Evolutionary conservation across 2,329 filamentous ascomycete species (phyloP).

Genomic region (Fusarium fujikuroi): DNA sequence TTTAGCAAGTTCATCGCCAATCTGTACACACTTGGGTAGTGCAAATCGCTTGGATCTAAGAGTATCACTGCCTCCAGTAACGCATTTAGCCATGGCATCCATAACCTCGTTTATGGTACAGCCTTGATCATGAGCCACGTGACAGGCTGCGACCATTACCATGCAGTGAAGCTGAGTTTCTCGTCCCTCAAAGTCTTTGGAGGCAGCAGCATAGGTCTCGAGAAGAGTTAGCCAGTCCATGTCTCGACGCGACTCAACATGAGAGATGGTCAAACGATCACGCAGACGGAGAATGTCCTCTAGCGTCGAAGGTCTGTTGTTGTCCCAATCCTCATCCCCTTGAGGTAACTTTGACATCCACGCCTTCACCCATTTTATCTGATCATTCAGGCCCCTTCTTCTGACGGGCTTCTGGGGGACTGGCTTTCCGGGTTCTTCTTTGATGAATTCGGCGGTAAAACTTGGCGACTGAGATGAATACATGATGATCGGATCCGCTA

Average conservation of each 20-base stretch:
- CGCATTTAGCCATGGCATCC: slow-evolving; percentile 40
- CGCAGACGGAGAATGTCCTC: slow-evolving; percentile 36
- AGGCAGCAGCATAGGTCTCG: slow-evolving; percentile 38
- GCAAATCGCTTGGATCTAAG: slow-evolving; percentile 43
- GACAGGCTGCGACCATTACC: slow-evolving; percentile 43
- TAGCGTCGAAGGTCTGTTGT: slow-evolving; percentile 39
- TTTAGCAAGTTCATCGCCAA: slow-evolving; percentile 41
- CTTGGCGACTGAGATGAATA: slow-evolving; percentile 29
- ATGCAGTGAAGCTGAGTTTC: slow-evolving; percentile 42
- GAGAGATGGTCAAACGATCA: slow-evolving; percentile 35
- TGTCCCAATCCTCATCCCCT: slow-evolving; percentile 44
- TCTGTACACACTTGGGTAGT: slow-evolving; percentile 43
- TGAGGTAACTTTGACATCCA: slow-evolving; percentile 44
- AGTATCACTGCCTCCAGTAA: slow-evolving; percentile 41
- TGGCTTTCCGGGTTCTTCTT: slow-evolving; percentile 41
- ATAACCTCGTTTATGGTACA: slow-evolving; percentile 36
- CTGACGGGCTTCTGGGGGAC: slow-evolving; percentile 40
- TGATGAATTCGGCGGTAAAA: slow-evolving; percentile 41
- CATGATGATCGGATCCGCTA: slow-evolving; percentile 32
- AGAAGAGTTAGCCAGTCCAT: slow-evolving; percentile 43
- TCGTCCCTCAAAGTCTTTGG: slow-evolving; percentile 38
- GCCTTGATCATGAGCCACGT: slow-evolving; percentile 40
- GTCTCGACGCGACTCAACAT: slow-evolving; percentile 31
- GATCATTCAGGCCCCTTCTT: slow-evolving; percentile 40
- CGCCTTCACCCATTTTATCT: slow-evolving; percentile 41